Percentiles rank a stretch among this genome's conserved stretches.
Conservation (phyloP, 2,329 filamentous ascomycete species). For the Phaeosphaeriaceae sp. region DNA sequence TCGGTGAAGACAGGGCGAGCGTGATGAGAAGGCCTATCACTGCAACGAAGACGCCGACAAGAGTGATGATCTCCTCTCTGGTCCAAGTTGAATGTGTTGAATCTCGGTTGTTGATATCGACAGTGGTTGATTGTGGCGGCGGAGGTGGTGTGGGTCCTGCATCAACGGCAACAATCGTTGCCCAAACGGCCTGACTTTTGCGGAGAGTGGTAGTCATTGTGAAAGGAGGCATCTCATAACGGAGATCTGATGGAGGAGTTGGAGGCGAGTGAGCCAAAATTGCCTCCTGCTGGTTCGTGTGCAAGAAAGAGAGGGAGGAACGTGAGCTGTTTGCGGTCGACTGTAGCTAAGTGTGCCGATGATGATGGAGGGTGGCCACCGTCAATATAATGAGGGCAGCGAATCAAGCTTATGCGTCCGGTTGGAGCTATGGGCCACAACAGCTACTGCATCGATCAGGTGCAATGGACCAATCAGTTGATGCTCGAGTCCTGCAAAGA, state of each 20-base stretch:
- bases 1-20: neutral
- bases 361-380: conserved; percentile 41
- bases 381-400: conserved; percentile 36
- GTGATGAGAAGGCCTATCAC: neutral
- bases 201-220: too few species aligned
- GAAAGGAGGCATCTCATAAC: too few species aligned
- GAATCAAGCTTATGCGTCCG: conserved; percentile 43
- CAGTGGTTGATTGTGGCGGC: neutral
- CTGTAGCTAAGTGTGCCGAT: conserved; percentile 43
- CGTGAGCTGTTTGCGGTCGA: conserved; percentile 36
- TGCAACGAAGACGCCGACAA: neutral
- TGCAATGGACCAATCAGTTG: conserved; percentile 45
- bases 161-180: neutral
- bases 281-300: too few species aligned
- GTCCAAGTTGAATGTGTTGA: neutral
- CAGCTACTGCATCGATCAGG: conserved; percentile 46
- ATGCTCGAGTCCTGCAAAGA: too few species aligned
- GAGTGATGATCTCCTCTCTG: neutral
- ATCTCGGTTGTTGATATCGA: neutral
- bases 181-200: too few species aligned
- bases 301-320: conserved; percentile 33
- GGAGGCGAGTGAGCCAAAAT: too few species aligned
- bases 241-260: too few species aligned
- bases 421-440: conserved; percentile 45
- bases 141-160: neutral